phyloP scores from a whole-genome alignment of 306 rosid genomes.

The Senna siamea region DNA sequence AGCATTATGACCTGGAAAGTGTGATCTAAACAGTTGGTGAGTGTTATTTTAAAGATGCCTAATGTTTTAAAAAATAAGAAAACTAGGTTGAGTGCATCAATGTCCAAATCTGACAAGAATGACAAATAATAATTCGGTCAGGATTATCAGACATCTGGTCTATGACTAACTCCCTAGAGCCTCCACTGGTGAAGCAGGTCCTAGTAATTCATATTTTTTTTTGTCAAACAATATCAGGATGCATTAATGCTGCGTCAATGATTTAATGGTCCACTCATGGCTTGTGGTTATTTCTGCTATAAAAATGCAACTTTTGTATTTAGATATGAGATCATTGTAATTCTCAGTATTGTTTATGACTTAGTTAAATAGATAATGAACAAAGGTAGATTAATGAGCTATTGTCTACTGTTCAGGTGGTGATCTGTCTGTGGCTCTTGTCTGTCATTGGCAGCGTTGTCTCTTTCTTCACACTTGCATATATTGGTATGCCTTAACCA shows the following conservation, averaged over 20 bases:
- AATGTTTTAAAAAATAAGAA: background rate
- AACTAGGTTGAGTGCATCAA: constrained; percentile 19
- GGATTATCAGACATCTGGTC: background rate
- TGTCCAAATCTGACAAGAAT: constrained; percentile 19
- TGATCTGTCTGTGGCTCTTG: constrained; percentile 78
- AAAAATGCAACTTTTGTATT: constrained; percentile 17
- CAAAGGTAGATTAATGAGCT: constrained; percentile 33
- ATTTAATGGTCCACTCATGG: constrained; percentile 7
- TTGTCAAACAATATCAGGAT: constrained; percentile 3
- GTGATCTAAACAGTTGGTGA: constrained; percentile 8
- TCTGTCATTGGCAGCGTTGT: constrained; percentile 77
- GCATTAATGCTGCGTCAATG: background rate
- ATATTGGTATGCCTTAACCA: constrained; percentile 62
- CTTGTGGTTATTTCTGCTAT: constrained; percentile 19
- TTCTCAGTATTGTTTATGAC: constrained; percentile 9
- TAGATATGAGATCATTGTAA: constrained; percentile 18
- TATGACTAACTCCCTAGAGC: constrained; percentile 19
- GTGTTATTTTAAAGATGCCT: constrained; percentile 20
- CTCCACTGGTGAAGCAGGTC: background rate
- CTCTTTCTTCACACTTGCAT: constrained; percentile 81
- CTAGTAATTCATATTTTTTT: constrained; percentile 6
- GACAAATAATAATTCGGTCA: constrained; percentile 1
- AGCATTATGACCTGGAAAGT: constrained; percentile 26
- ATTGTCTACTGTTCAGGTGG: constrained; percentile 63
- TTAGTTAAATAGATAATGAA: constrained; percentile 1